Base-by-base conservation (phyloP, 1,284 basidiomycete species). In the Retiboletus flavoniger region DNA sequence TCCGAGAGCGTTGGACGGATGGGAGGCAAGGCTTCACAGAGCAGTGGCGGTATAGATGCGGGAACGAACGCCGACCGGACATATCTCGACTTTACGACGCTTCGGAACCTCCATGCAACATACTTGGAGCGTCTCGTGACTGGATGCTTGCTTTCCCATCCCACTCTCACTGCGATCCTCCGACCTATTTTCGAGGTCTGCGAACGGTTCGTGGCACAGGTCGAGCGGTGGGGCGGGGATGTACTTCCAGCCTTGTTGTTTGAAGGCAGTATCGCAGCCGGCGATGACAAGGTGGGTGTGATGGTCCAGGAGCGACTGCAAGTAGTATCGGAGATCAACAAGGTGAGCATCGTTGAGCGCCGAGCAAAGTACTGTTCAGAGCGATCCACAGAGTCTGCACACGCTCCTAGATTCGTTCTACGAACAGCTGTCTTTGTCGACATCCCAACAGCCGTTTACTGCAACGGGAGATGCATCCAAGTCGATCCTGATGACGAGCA, bases 151-250 rank as follows among this genome's bases (percentile, higher is more conserved):
- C 74, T 96, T 34, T 82, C 87, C 3, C 89, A 93, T 60, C 68
- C 81, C 0, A 74, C 79, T 1, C 73, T 91, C 14, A 83, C 85
- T 7, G 70, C 80, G 2, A 81, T 85, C 41, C 75, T 93, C 31
- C 82, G 85, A 13, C 78, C 83, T 40, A 85, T 95, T 51, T 76
- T 95, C 48, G 89, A 92, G 59, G 77, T 87, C 3, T 95, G 92
- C 67, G 90, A 91, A 66, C 79, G 84, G 8, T 93, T 96, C 63
- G 88, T 87, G 14, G 90, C 84, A 8, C 82, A 91, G 55, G 82
- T 95, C 0, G 93, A 95, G 70, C 75, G 92, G 45, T 96, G 93
- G 93, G 91, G 91, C n/a, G 93, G 92, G 0, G 92, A 95, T 65
- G 83, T 95, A 3, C 74, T 95, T 1, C 93, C 93, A 10, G 89